Percentiles rank a stretch among this genome's conserved stretches.
phyloP scores from a whole-genome alignment of 352 stramenopile species.

The Phytophthora sp. region DNA sequence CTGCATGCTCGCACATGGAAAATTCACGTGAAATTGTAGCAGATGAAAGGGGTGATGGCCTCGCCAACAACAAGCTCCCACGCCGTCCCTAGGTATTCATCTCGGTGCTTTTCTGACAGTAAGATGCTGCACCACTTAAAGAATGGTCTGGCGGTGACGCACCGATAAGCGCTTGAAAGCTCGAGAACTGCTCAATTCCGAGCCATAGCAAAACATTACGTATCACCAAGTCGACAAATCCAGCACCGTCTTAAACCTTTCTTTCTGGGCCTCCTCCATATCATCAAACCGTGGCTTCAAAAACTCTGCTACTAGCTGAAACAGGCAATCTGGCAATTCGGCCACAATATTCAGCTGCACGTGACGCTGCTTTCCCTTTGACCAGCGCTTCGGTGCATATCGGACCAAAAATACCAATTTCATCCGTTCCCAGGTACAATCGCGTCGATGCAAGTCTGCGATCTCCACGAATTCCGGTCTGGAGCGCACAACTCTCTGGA shows the following conservation, averaged over 20 bases:
- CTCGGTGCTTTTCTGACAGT: no score
- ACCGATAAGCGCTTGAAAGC: no score
- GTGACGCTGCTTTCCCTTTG: neutral
- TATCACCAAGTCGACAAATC: conserved; percentile 25
- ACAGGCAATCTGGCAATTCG: conserved; percentile 6
- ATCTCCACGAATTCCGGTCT: conserved; percentile 11
- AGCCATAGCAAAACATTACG: no score
- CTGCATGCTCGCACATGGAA: no score
- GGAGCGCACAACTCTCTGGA: neutral
- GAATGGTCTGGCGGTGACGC: no score
- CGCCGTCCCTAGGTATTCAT: no score
- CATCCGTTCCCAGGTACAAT: conserved; percentile 23
- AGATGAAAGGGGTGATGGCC: no score
- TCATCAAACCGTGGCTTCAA: conserved; percentile 30
- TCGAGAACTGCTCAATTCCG: no score
- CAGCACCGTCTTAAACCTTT: conserved; percentile 25
- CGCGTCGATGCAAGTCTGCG: conserved; percentile 21
- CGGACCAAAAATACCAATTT: conserved; percentile 27
- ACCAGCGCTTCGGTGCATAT: conserved; percentile 5
- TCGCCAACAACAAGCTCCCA: no score
- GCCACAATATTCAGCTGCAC: conserved; percentile 17
- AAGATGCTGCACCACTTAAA: no score
- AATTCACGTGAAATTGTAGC: no score
- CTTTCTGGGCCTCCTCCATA: conserved; percentile 27
- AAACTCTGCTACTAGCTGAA: conserved; percentile 20